Evolutionary conservation across 805 yeast genomes (phyloP).

Genomic region (Candida manassasensis): DNA sequence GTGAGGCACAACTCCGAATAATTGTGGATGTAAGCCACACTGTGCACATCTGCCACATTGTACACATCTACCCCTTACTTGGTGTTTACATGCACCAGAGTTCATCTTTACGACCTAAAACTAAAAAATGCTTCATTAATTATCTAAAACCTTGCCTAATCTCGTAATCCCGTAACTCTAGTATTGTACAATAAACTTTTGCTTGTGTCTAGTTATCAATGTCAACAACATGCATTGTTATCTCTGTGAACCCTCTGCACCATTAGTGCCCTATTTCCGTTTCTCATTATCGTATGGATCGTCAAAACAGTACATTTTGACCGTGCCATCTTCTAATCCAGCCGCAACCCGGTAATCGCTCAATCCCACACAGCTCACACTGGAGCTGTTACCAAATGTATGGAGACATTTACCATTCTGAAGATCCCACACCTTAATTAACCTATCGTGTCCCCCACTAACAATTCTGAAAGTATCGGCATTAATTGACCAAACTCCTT

Average conservation of each 20-base stretch:
- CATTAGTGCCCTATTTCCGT: slow-evolving; percentile 2
- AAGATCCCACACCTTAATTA: slow-evolving; percentile 91
- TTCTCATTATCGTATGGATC: slow-evolving; percentile 9
- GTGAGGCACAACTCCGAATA: no score
- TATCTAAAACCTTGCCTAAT: no score
- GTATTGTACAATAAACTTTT: not conserved
- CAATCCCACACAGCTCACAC: slow-evolving; percentile 67
- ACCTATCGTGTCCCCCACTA: slow-evolving; percentile 90
- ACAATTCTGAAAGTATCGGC: slow-evolving; percentile 94
- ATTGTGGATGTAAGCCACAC: no score
- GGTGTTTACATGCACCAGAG: no score
- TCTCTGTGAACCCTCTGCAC: not conserved
- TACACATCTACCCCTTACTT: no score
- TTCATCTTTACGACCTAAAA: no score
- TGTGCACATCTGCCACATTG: no score
- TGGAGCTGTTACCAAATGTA: slow-evolving; percentile 72
- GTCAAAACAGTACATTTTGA: slow-evolving; percentile 80
- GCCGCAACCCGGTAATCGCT: slow-evolving; percentile 88
- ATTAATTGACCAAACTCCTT: slow-evolving; percentile 96
- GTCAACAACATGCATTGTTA: no score
- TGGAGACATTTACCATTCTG: slow-evolving; percentile 93
- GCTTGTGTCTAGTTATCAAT: not conserved
- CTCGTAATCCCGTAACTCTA: no score
- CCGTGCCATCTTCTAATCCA: slow-evolving; percentile 84
- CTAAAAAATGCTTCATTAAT: no score